Conservation (phyloP, 768 basidiomycete species). For the Naematelia encephala region DNA sequence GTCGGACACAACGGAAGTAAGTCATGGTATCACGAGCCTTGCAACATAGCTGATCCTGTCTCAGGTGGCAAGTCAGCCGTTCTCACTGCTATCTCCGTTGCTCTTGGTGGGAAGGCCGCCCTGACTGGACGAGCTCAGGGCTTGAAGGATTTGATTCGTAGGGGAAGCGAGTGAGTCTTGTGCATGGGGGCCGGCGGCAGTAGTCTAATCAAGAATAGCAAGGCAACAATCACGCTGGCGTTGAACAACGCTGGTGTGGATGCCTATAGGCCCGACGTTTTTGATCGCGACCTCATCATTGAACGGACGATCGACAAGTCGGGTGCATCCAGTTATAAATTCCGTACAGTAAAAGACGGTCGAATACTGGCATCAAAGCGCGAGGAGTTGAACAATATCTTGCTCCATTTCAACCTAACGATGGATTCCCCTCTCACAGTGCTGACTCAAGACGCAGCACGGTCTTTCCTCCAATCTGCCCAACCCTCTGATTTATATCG, state of each 20-base stretch:
- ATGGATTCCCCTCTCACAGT: constrained; percentile 74
- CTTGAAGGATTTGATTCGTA: constrained; percentile 78
- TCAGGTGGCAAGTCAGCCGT: constrained; percentile 93
- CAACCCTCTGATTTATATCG: constrained; percentile 82
- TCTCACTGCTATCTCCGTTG: constrained; percentile 85
- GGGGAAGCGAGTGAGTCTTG: constrained; percentile 70
- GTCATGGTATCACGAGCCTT: constrained; percentile 46
- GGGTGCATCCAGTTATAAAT: constrained; percentile 75
- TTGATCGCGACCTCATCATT: constrained; percentile 78
- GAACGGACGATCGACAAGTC: constrained; percentile 75
- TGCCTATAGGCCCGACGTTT: constrained; percentile 78
- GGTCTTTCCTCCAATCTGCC: constrained; percentile 81
- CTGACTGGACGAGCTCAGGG: constrained; percentile 84
- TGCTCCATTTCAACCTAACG: constrained; percentile 94
- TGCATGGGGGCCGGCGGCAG: too few relatives aligned
- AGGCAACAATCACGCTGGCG: constrained; percentile 70
- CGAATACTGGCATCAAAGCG: constrained; percentile 69
- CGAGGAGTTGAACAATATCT: constrained; percentile 80
- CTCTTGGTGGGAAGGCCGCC: constrained; percentile 87
- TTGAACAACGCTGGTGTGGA: constrained; percentile 89
- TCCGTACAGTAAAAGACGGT: constrained; percentile 64
- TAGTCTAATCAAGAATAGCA: too few relatives aligned
- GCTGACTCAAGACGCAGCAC: constrained; percentile 60
- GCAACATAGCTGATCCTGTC: constrained; percentile 9
- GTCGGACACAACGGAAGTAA: constrained; percentile 92